Base-by-base conservation (phyloP, 2,329 filamentous ascomycete species). In the Epichloe elymi region DNA sequence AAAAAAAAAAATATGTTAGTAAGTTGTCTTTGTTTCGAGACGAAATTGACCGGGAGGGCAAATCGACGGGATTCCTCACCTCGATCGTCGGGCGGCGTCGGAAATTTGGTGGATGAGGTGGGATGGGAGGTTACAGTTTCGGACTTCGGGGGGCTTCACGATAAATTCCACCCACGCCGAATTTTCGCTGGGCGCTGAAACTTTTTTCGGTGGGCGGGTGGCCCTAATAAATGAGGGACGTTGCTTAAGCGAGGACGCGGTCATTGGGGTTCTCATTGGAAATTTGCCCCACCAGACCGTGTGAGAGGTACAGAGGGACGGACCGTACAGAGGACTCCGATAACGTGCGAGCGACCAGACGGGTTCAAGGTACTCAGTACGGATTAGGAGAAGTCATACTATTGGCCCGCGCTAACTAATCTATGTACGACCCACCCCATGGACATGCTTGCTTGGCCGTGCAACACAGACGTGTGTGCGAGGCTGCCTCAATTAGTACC, bases 81-180 rank as follows among this genome's bases (percentile, higher is more conserved):
- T 67, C 57, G 64, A 58, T 63, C 65, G 67, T 69, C 65, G 65
- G 60, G 59, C 65, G 65, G 68, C 67, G 67, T 69, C 57, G 59
- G 59, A 64, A 64, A 61, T 65, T 60, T 64, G 61, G 59, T 64
- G 62, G 26, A 63, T 65, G 61, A 59, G 63, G 44, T 38, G 30
- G 14, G 60, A 58, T 33, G 59, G 55, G 56, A 63, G 59, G 58
- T 61, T 61, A 55, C 56, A 57, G 54, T 57, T 59, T 3, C 19
- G 19, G 19, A 20, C 3, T 36, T 53, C 59, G 56, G 17, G 40
- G 23, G 23, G 20, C 20, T 58, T 58, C 58, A 58, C 60, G 62
- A 68, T 59, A 63, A 67, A 69, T 65, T 69, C 68, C 63, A 59
- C 61, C 54, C 56, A 52, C 23, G 49, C 50, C 56, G 57, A 60